Conservation (phyloP, 169 alveolate genomes). For the Pseudocohnilembus persalinus region DNA sequence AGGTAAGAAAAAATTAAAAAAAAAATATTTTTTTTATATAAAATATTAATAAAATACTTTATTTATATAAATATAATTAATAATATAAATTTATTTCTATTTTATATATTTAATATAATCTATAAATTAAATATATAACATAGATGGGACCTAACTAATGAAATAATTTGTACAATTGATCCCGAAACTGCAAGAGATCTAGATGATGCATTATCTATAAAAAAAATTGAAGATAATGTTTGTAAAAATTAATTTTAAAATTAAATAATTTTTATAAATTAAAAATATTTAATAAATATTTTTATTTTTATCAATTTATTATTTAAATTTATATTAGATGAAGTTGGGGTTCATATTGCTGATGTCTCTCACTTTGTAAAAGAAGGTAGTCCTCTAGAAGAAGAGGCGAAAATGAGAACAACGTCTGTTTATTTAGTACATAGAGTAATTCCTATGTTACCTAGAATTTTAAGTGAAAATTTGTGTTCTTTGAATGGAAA, state of each 20-base stretch:
- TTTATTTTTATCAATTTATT: neutral
- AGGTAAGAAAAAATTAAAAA: constrained; percentile 74
- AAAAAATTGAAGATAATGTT: constrained; percentile 58
- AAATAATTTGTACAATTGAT: constrained; percentile 75
- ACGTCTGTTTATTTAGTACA: constrained; percentile 85
- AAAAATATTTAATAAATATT: too few species aligned
- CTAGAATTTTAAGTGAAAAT: constrained; percentile 85
- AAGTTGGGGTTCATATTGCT: constrained; percentile 89
- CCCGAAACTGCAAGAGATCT: constrained; percentile 84
- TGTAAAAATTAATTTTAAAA: neutral
- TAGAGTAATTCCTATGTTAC: constrained; percentile 89
- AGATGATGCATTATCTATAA: constrained; percentile 85
- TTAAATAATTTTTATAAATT: too few species aligned
- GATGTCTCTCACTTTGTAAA: constrained; percentile 80
- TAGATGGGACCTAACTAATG: constrained; percentile 66
- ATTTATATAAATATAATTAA: too few species aligned
- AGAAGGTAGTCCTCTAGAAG: constrained; percentile 65
- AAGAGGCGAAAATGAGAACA: constrained; percentile 74
- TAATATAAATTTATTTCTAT: too few species aligned
- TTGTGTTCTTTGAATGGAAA: constrained; percentile 87
- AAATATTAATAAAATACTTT: too few species aligned
- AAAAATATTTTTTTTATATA: too few species aligned
- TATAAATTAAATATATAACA: too few species aligned
- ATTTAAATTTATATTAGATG: too few species aligned
- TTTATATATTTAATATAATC: too few species aligned